These are phyloP conservation scores for Arabidopsis hybrid DNA, from an alignment of 441 rosid species.

Conservation along the genomic window DNA sequence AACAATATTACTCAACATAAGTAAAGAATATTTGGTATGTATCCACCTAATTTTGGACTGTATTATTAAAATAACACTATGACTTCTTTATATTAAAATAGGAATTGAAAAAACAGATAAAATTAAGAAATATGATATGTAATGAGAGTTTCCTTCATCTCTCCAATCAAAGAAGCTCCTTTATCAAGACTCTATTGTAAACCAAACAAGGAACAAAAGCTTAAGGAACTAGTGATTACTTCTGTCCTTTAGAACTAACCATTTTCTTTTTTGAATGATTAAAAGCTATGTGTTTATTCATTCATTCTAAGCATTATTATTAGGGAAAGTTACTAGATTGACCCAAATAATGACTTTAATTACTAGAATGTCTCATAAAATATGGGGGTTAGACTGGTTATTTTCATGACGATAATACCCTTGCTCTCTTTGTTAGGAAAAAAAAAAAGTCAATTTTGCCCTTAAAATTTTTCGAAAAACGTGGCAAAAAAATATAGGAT, in stretches of 20 bases:
- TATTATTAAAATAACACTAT: slow-evolving; percentile 25
- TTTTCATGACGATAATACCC: too few species aligned
- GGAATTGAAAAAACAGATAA: background rate
- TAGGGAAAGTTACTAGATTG: too few species aligned
- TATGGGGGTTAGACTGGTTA: too few species aligned
- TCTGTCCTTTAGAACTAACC: slow-evolving; percentile 23
- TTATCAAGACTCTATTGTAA: slow-evolving; percentile 44
- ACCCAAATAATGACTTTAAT: too few species aligned
- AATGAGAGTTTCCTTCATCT: slow-evolving; percentile 44
- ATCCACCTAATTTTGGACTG: slow-evolving; percentile 43
- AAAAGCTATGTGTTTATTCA: slow-evolving; percentile 20
- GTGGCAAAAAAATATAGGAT: too few species aligned
- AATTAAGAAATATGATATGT: slow-evolving; percentile 24
- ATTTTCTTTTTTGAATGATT: background rate
- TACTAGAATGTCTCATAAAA: too few species aligned
- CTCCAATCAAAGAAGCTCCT: slow-evolving; percentile 48
- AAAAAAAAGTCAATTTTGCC: too few species aligned
- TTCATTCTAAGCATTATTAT: slow-evolving; percentile 17
- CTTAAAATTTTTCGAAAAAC: too few species aligned
- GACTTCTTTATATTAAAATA: background rate
- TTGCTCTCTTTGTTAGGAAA: too few species aligned
- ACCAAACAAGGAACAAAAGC: slow-evolving; percentile 41
- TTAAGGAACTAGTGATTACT: slow-evolving; percentile 32
- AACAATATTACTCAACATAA: slow-evolving; percentile 29
- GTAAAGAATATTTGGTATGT: slow-evolving; percentile 38